phyloP scores from a whole-genome alignment of 306 rosid genomes.

The Bauhinia variegata region DNA sequence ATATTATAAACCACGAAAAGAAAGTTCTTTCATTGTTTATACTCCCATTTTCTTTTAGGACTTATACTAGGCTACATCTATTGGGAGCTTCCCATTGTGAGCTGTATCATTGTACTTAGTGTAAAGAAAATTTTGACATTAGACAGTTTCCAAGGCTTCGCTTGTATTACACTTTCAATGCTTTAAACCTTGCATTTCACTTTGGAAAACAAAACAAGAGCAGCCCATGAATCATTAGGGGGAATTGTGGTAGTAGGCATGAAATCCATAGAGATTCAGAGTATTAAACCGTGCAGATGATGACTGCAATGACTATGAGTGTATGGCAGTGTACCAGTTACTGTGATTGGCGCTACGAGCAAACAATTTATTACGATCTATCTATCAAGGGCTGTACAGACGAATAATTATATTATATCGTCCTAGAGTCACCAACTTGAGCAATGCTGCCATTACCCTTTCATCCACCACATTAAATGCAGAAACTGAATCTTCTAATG shows the following conservation, averaged over 20 bases:
- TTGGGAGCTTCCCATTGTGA: conserved; percentile 37
- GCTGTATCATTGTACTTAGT: conserved; percentile 54
- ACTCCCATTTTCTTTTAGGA: conserved; percentile 49
- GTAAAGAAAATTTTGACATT: conserved; percentile 57
- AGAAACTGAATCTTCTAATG: not conserved
- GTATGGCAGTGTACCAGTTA: too few relatives aligned
- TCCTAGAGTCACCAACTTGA: too few relatives aligned
- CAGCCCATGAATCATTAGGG: too few relatives aligned
- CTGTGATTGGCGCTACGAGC: too few relatives aligned
- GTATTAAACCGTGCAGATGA: too few relatives aligned
- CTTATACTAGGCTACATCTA: conserved; percentile 39
- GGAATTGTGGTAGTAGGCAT: too few relatives aligned
- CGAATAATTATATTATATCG: not conserved
- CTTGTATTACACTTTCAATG: conserved; percentile 11
- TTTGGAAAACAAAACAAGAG: too few relatives aligned
- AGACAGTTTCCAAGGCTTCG: conserved; percentile 34
- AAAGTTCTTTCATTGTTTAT: conserved; percentile 52
- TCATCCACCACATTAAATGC: conserved; percentile 36
- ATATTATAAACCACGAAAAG: conserved; percentile 19
- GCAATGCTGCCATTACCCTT: too few relatives aligned
- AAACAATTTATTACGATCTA: too few relatives aligned
- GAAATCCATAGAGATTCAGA: too few relatives aligned
- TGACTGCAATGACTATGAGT: too few relatives aligned
- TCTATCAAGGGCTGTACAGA: too few relatives aligned
- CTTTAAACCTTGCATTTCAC: not conserved